phyloP scores from a whole-genome alignment of 495 filamentous ascomycete genomes.

The Daldinia childiae region DNA sequence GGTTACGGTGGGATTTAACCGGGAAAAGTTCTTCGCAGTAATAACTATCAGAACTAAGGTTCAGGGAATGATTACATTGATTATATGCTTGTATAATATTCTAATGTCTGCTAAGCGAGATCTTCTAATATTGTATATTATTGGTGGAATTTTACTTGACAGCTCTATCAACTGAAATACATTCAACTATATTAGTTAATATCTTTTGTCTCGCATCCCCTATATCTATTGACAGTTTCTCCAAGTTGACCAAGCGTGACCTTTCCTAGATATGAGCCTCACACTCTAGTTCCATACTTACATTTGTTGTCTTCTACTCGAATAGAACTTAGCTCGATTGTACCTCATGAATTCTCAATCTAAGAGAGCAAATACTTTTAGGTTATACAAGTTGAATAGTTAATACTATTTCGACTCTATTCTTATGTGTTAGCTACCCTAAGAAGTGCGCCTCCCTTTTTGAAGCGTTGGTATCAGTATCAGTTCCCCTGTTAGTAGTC shows the following conservation, averaged over 20 bases:
- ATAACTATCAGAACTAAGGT: background rate
- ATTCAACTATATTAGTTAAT: background rate
- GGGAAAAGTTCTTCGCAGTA: background rate
- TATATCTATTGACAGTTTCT: background rate
- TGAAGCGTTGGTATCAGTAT: no score
- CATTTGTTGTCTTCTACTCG: no score
- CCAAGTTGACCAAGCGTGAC: background rate
- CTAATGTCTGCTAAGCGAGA: background rate
- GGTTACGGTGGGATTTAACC: background rate
- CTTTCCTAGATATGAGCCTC: no score
- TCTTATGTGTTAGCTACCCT: no score
- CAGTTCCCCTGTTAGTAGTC: no score
- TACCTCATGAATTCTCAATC: no score
- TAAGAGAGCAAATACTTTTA: no score
- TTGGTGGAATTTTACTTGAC: background rate
- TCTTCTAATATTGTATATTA: background rate
- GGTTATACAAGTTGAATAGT: no score
- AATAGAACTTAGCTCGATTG: no score
- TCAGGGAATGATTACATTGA: background rate
- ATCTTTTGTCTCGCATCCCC: background rate
- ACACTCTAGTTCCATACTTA: no score
- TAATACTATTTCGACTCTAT: no score
- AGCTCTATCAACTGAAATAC: background rate
- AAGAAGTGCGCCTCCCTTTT: no score
- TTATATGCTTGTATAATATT: background rate